Evolutionary conservation across 1,284 basidiomycete species (phyloP).

Genomic region (Trichosporon inkin): DNA sequence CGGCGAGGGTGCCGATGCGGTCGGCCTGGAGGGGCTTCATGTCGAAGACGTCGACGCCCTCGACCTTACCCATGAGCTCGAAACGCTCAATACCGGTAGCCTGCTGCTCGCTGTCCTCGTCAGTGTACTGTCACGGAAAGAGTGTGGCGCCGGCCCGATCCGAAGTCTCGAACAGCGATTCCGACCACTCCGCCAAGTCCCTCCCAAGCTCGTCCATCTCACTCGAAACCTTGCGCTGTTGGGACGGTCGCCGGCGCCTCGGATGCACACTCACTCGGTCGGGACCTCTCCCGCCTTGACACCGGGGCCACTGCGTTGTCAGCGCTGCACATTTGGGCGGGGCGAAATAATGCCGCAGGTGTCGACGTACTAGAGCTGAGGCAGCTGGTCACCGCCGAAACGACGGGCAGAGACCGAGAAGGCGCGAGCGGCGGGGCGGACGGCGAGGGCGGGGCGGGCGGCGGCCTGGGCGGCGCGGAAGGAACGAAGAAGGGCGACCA

Average conservation of each 20-base stretch:
- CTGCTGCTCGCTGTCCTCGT: constrained; percentile 63
- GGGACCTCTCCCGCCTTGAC: constrained; percentile 46
- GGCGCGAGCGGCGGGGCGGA: constrained; percentile 27
- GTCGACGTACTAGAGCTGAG: constrained; percentile 26
- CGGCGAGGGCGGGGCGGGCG: constrained; percentile 25
- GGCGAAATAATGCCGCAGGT: not conserved
- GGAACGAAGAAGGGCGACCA: constrained; percentile 42
- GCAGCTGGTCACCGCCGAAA: constrained; percentile 33
- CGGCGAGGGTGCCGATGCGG: constrained; percentile 78
- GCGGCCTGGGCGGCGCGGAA: constrained; percentile 31
- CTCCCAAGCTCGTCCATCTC: not conserved
- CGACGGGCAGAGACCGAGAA: constrained; percentile 43
- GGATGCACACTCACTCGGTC: constrained; percentile 41
- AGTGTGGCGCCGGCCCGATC: constrained; percentile 3
- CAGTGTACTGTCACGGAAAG: not conserved
- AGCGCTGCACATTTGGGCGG: not conserved
- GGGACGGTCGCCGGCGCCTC: not conserved
- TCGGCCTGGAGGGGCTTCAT: constrained; percentile 77
- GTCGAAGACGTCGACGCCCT: constrained; percentile 90
- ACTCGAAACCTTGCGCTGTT: not conserved
- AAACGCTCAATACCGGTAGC: constrained; percentile 95
- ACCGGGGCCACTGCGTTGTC: constrained; percentile 34
- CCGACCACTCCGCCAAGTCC: not conserved
- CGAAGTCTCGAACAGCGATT: not conserved
- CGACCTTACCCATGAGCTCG: constrained; percentile 80